phyloP scores from a whole-genome alignment of 495 filamentous ascomycete genomes.

The Peziza echinospora region DNA sequence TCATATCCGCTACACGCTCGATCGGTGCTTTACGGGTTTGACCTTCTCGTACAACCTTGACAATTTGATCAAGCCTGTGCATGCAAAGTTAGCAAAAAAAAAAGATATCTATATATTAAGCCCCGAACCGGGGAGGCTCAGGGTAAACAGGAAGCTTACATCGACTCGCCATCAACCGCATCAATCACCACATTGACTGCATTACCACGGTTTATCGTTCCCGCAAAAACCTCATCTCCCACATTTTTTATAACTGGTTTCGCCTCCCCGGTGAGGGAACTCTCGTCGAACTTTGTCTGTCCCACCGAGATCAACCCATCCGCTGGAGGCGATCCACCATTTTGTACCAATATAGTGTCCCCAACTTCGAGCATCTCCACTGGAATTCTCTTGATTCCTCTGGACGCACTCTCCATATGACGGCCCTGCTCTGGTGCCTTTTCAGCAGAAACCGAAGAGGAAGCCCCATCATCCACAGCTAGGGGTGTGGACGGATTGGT shows the following conservation, averaged over 20 bases:
- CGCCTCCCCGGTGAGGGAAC: constrained; percentile 78
- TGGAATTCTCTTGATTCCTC: constrained; percentile 25
- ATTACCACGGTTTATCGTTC: constrained; percentile 63
- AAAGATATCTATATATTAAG: too few relatives aligned
- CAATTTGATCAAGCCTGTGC: constrained; percentile 55
- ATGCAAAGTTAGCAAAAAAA: too few relatives aligned
- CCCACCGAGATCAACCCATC: constrained; percentile 53
- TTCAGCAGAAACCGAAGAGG: neutral
- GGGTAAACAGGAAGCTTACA: constrained; percentile 28
- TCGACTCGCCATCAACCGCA: constrained; percentile 50
- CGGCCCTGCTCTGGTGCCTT: neutral
- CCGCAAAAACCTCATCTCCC: constrained; percentile 59
- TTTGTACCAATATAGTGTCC: constrained; percentile 52
- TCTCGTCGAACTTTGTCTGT: constrained; percentile 60
- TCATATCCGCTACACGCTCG: constrained; percentile 59
- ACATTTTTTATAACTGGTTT: constrained; percentile 43
- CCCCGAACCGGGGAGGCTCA: neutral
- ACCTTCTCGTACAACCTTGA: constrained; percentile 72
- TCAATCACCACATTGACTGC: constrained; percentile 50
- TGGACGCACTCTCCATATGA: constrained; percentile 9
- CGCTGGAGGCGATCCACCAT: constrained; percentile 66
- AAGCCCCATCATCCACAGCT: neutral
- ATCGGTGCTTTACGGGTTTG: constrained; percentile 73
- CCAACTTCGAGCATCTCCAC: constrained; percentile 69
- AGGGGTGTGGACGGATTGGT: neutral